These are phyloP conservation scores for Penicillium steckii DNA, from an alignment of 495 filamentous ascomycete genomes.

Conservation along the genomic window DNA sequence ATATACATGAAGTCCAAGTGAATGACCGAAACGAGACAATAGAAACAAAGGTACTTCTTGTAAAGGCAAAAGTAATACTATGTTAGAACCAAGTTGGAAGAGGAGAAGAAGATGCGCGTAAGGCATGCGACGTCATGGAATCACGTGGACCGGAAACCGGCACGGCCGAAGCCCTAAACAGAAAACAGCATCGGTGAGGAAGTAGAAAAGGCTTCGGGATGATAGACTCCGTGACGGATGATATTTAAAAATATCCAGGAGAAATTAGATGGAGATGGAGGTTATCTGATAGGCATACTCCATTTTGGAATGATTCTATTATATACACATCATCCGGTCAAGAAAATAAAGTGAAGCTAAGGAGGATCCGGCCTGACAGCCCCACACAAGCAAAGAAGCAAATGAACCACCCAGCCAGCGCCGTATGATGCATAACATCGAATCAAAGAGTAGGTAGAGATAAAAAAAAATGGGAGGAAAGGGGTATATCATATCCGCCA, in stretches of 20 bases:
- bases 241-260: neutral
- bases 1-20: conserved; percentile 5
- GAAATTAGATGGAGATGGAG: neutral
- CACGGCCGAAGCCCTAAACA: conserved; percentile 7
- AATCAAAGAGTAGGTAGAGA: neutral
- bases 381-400: conserved; percentile 4
- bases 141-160: conserved; percentile 25
- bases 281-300: neutral
- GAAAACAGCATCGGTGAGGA: neutral
- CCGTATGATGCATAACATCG: conserved; percentile 8
- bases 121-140: conserved; percentile 22
- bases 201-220: conserved; percentile 1
- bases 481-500: neutral
- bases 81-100: no score
- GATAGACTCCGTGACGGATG: neutral
- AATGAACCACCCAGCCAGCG: conserved; percentile 10
- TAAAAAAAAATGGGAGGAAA: neutral
- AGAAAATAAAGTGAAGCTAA: neutral
- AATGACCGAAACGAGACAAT: neutral
- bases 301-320: conserved; percentile 19
- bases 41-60: conserved; percentile 8
- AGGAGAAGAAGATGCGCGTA: no score
- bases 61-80: no score
- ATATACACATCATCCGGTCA: conserved; percentile 23
- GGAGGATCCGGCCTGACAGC: conserved; percentile 6